Conservation (phyloP, 2,329 filamentous ascomycete species). For the Aspergillus thermomutatus region DNA sequence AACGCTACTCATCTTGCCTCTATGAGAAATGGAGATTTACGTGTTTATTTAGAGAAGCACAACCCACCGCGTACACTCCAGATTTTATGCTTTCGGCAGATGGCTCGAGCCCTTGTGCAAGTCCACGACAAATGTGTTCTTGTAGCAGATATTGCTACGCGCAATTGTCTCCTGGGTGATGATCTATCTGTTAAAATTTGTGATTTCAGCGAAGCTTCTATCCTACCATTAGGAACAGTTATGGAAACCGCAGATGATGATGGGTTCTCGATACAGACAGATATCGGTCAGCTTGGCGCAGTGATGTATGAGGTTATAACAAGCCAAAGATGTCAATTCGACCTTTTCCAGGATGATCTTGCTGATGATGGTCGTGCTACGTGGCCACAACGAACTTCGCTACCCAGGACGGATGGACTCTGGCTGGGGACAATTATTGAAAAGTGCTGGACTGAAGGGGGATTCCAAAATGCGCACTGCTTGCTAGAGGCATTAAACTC, state of each 20-base stretch:
- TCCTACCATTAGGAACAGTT: constrained; percentile 15
- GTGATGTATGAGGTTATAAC: constrained; percentile 28
- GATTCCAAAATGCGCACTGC: too few species aligned
- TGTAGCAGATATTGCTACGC: constrained; percentile 20
- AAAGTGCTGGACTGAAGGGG: constrained; percentile 26
- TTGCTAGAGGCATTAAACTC: too few species aligned
- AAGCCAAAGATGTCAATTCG: constrained; percentile 20
- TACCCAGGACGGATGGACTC: constrained; percentile 21
- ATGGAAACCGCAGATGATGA: constrained; percentile 18
- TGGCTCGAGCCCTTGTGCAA: constrained; percentile 15
- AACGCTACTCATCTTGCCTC: constrained; percentile 15
- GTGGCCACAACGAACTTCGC: constrained; percentile 20
- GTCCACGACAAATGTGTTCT: constrained; percentile 16
- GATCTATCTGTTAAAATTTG: constrained; percentile 19
- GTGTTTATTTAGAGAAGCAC: constrained; percentile 15
- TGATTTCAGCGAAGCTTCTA: constrained; percentile 18
- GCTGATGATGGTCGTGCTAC: constrained; percentile 6
- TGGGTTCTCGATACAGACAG: constrained; percentile 24
- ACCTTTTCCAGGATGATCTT: constrained; percentile 18
- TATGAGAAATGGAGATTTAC: constrained; percentile 25
- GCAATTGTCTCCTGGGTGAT: constrained; percentile 19
- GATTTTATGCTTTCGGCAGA: constrained; percentile 15
- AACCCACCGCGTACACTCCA: constrained; percentile 10
- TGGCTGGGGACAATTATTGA: constrained; percentile 28
- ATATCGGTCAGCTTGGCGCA: constrained; percentile 25